Base-by-base conservation (phyloP, 192 early-diverging fungal genomes). In the Podila epigama region DNA sequence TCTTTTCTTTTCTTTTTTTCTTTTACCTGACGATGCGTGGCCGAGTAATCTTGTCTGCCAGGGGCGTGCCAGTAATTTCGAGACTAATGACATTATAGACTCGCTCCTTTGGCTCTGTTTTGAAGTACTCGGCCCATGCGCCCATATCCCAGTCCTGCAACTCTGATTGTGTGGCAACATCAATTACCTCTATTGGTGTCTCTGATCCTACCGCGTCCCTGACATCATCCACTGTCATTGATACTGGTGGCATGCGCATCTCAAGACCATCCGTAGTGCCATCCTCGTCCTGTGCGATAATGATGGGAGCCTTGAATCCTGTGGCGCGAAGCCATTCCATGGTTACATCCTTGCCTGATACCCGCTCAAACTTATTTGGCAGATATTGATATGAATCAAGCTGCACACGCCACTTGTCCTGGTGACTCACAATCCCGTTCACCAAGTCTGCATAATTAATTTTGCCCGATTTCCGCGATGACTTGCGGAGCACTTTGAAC, bases 51-150 rank as follows among this genome's bases (percentile, higher is more conserved):
- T 71, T 62, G 20, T 84, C 60, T 3, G 83, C 93, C 29, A 97
- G 84, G 28, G 84, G 65, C 9, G 92, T 93, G 16, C 87, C 84
- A 18, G 92, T 88, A 42, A 97, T 88, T 70, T 97, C 96, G 16
- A 97, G 81, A 59, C 91, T 93, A 57, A 95, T 97, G 36, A 94
- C 94, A 82, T 96, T 96, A 54, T 94, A 84, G 7, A 96, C 88
- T 48, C 91, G 75, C 51, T 88, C 85, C 51, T 93, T 83, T 37
- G 90, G 83, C 51, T 83, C 67, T 1, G 82, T 79, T 36, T 88
- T 73, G 63, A 90, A 93, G 78, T 96, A 97, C 20, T 87, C 83
- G 13, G 94, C 92, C 94, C 93, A 97, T 41, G 86, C 81, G n/a
- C 86, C 86, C 78, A 97, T 70, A 8, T 91, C 92, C 95, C 91